These are phyloP conservation scores for Yarrowia phangngaensis DNA, from an alignment of 805 yeast genomes.

Conservation along the genomic window DNA sequence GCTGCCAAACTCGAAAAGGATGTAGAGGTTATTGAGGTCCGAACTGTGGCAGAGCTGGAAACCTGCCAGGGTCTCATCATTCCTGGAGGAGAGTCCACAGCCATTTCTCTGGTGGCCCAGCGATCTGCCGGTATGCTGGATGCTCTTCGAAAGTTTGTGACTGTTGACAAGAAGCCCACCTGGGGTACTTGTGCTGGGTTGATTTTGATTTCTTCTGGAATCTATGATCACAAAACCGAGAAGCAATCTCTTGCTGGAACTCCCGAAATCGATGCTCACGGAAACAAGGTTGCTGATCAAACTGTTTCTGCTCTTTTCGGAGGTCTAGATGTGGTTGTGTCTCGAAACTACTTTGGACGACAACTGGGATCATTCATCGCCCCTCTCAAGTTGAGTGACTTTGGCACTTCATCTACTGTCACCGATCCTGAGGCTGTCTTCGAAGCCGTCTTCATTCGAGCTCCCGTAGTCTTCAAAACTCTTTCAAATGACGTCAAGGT, in stretches of 20 bases:
- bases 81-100: conserved; percentile 51
- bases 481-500: conserved; percentile 26
- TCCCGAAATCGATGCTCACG: conserved; percentile 37
- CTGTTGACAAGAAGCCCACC: conserved; percentile 49
- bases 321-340: conserved; percentile 59
- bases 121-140: conserved; percentile 51
- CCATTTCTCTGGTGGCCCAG: conserved; percentile 69
- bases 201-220: conserved; percentile 51
- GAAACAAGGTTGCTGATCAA: conserved; percentile 22
- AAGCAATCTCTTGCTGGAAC: conserved; percentile 49
- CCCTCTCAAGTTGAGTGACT: conserved; percentile 43
- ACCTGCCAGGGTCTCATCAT: conserved; percentile 58
- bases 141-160: conserved; percentile 52
- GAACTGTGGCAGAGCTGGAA: conserved; percentile 49
- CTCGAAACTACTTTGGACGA: conserved; percentile 74
- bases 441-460: conserved; percentile 61
- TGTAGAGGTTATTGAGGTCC: conserved; percentile 47
- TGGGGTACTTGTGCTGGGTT: conserved; percentile 92
- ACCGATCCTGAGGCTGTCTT: conserved; percentile 34
- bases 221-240: conserved; percentile 25
- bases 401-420: conserved; percentile 36
- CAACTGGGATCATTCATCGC: conserved; percentile 63
- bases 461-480: conserved; percentile 57
- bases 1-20: conserved; percentile 32
- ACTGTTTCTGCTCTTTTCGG: conserved; percentile 52